These are phyloP conservation scores for Anthracocystis setariae DNA, from an alignment of 1,284 basidiomycete species.

Conservation along the genomic window DNA sequence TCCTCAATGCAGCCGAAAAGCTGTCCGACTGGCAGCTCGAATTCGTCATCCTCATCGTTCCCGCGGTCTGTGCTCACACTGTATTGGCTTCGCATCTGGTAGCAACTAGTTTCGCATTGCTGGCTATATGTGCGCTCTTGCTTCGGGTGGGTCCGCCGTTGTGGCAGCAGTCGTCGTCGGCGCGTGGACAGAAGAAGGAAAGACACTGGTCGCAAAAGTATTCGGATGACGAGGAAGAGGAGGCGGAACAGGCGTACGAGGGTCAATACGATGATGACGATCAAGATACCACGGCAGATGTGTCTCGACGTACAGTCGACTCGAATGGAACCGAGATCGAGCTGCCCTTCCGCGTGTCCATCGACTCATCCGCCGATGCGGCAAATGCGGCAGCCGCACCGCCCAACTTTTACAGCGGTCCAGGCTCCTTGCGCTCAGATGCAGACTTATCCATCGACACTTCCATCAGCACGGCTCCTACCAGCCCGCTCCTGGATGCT, in stretches of 20 bases:
- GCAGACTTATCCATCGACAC: conserved; percentile 21
- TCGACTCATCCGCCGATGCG: conserved; percentile 56
- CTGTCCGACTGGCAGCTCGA: conserved; percentile 69
- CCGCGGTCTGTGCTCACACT: conserved; percentile 82
- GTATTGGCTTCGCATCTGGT: conserved; percentile 75
- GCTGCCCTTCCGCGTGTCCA: conserved; percentile 49
- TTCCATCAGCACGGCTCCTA: conserved; percentile 8
- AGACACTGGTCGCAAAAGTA: conserved; percentile 52
- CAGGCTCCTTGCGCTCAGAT: conserved; percentile 16
- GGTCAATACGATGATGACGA: conserved; percentile 10
- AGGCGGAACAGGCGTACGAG: conserved; percentile 30
- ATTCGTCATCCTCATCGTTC: conserved; percentile 77
- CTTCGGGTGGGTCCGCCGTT: conserved; percentile 6
- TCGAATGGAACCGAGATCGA: conserved; percentile 7
- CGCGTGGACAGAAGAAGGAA: conserved; percentile 8
- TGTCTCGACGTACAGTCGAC: not conserved
- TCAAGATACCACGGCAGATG: not conserved
- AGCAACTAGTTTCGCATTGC: conserved; percentile 72
- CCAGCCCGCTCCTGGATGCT: conserved; percentile 11
- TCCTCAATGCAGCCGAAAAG: not conserved
- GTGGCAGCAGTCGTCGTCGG: not conserved
- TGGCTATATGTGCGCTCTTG: conserved; percentile 3
- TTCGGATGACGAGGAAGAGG: conserved; percentile 39
- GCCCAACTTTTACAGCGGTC: conserved; percentile 40
- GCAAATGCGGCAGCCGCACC: conserved; percentile 49